These are phyloP conservation scores for Petunia secreta DNA, from an alignment of 257 asterid genomes.

Conservation along the genomic window DNA sequence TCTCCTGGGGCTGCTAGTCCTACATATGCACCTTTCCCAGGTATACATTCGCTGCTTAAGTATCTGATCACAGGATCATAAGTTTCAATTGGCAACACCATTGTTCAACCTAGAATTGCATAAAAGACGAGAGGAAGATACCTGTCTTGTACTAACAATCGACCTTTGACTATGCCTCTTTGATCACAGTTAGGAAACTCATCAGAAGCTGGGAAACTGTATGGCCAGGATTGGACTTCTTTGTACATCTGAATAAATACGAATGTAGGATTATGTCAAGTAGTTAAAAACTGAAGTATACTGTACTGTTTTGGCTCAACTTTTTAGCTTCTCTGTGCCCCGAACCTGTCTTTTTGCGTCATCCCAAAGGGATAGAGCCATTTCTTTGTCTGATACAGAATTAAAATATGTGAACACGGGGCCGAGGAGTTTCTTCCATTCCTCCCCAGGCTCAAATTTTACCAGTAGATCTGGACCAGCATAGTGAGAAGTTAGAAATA, in stretches of 20 bases:
- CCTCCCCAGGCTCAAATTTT: constrained; percentile 40
- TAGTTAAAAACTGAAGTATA: not conserved
- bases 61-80: constrained; percentile 27
- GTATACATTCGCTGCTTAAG: constrained; percentile 27
- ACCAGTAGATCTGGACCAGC: constrained; percentile 45
- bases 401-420: constrained; percentile 47
- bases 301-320: not conserved
- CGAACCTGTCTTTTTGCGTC: constrained; percentile 44
- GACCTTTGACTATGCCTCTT: constrained; percentile 43
- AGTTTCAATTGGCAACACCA: too few relatives aligned
- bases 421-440: constrained; percentile 52
- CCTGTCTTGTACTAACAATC: constrained; percentile 40
- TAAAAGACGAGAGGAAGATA: constrained; percentile 13
- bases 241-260: constrained; percentile 33
- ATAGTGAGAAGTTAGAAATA: constrained; percentile 47
- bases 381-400: constrained; percentile 31
- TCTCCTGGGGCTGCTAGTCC: constrained; percentile 40
- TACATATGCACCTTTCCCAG: constrained; percentile 40
- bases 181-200: constrained; percentile 37
- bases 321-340: not conserved
- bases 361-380: constrained; percentile 40
- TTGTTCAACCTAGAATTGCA: not conserved
- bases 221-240: constrained; percentile 46
- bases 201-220: constrained; percentile 41
- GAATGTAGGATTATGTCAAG: not conserved